phyloP scores from a whole-genome alignment of 2,329 filamentous ascomycete species.

The Fusarium scirpi region DNA sequence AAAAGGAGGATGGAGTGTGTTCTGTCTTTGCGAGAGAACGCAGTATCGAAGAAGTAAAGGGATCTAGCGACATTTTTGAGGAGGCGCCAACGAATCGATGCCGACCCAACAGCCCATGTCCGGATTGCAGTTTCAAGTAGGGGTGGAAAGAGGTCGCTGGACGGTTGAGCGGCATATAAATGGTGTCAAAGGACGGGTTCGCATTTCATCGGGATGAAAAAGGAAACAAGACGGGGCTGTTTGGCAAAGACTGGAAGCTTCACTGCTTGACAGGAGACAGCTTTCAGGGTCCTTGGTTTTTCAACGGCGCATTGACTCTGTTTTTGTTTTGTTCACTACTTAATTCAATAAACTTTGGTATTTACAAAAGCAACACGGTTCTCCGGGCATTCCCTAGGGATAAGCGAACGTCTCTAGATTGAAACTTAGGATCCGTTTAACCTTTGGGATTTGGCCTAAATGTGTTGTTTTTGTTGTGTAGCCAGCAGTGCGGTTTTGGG shows the following conservation, averaged over 20 bases:
- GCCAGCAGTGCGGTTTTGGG: background rate
- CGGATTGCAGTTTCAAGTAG: slow-evolving; percentile 15
- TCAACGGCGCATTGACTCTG: slow-evolving; percentile 45
- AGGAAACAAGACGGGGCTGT: slow-evolving; percentile 41
- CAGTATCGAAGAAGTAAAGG: slow-evolving; percentile 3
- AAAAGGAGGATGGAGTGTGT: slow-evolving; percentile 39
- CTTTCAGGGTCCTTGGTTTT: slow-evolving; percentile 42
- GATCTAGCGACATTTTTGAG: slow-evolving; percentile 8
- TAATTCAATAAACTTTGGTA: slow-evolving; percentile 29
- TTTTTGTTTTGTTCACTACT: slow-evolving; percentile 39
- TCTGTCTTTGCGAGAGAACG: slow-evolving; percentile 20
- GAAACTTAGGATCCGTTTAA: background rate
- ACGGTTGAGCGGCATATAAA: slow-evolving; percentile 46
- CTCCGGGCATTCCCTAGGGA: background rate
- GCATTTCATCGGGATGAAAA: slow-evolving; percentile 47
- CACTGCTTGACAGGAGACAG: slow-evolving; percentile 28
- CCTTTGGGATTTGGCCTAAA: background rate
- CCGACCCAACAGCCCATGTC: slow-evolving; percentile 1
- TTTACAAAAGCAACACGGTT: background rate
- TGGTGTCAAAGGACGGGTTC: slow-evolving; percentile 49
- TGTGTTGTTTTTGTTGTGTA: background rate
- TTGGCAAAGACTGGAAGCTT: slow-evolving; percentile 38
- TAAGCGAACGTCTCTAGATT: background rate
- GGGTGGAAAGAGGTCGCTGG: slow-evolving; percentile 24
- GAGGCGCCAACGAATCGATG: slow-evolving; percentile 5